Evolutionary conservation across 2,329 filamentous ascomycete genomes (phyloP).

Genomic region (Botryotinia narcissicola): DNA sequence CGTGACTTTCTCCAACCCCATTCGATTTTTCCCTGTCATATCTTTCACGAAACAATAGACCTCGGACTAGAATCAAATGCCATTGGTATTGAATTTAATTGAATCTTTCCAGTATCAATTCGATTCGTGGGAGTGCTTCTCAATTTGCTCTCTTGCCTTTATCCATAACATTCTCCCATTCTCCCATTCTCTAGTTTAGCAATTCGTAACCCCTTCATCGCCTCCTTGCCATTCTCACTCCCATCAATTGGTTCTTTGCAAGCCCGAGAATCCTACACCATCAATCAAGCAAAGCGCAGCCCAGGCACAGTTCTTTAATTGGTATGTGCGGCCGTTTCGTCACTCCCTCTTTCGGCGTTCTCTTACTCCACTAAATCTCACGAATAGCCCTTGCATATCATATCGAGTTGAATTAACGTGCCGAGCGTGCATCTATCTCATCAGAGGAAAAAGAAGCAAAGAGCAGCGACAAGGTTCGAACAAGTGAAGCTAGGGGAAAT

Average conservation of each 20-base stretch:
- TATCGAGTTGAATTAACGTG: not conserved
- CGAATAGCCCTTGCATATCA: constrained; percentile 9
- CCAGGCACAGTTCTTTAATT: constrained; percentile 8
- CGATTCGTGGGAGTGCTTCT: not conserved
- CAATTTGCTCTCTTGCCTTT: not conserved
- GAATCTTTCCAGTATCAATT: not conserved
- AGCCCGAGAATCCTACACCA: not conserved
- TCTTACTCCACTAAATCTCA: constrained; percentile 1
- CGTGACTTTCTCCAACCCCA: not conserved
- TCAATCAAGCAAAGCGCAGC: not conserved
- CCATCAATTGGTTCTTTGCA: not conserved
- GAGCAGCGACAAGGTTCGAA: not conserved
- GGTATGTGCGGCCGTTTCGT: constrained; percentile 19
- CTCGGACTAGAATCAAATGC: not conserved
- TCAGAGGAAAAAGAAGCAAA: not conserved
- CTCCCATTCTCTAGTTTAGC: not conserved
- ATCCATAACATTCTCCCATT: not conserved
- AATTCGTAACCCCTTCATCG: not conserved
- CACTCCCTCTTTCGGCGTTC: constrained; percentile 12
- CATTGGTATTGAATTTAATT: not conserved
- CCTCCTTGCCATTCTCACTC: not conserved
- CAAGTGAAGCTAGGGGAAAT: not conserved
- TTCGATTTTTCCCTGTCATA: not conserved
- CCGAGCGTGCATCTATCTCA: constrained; percentile 1
- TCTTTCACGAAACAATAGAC: not conserved